Evolutionary conservation across 2,329 filamentous ascomycete species (phyloP), one percentile per base, ranked within the genome.

Genomic region (Coniochaeta prunicola): DNA sequence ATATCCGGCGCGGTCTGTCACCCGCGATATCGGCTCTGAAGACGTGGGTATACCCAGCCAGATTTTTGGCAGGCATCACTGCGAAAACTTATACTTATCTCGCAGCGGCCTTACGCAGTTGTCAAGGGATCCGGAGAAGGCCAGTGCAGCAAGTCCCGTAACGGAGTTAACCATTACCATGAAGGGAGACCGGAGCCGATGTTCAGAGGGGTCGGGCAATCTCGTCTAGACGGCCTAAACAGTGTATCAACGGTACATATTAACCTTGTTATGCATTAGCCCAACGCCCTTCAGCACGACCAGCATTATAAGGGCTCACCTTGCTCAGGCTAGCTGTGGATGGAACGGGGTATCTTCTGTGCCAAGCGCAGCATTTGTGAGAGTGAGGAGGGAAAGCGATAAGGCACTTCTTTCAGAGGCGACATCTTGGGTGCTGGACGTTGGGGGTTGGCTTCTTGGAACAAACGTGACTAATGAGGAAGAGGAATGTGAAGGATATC

Each of bases 11-110:
- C 42, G 70, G 67, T 13, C 67, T 60, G 59, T 70, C 69, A 19
- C 64, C 64, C 15, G 65, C 60, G 31, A 63, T 59, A 21, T 67
- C 60, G 24, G 74, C 68, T 53, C 74, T 72, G 63, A 77, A 77
- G 62, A 76, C 74, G 56, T 68, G 64, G 15, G 68, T 70, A 61
- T 61, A 64, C 24, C 57, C 56, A 40, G 61, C 56, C 2, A 61
- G 56, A 33, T 64, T 59, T 24, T 34, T 10, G 17, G 45, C 45
- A 21, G 24, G 28, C 36, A 31, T 30, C 38, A 9, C 26, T 50
- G 3, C 6, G 24, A 30, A 17, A 4, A 6, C 45, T 50, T 21
- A 13, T 30, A 50, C 45, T 24, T 7, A 26, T 48, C 42, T 17
- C 7, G 13, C 13, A 13, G 13, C 31, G 13, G 31, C 7, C 7